Evolutionary conservation across 805 yeast genomes (phyloP).

Genomic region (Maudiozyma bulderi): DNA sequence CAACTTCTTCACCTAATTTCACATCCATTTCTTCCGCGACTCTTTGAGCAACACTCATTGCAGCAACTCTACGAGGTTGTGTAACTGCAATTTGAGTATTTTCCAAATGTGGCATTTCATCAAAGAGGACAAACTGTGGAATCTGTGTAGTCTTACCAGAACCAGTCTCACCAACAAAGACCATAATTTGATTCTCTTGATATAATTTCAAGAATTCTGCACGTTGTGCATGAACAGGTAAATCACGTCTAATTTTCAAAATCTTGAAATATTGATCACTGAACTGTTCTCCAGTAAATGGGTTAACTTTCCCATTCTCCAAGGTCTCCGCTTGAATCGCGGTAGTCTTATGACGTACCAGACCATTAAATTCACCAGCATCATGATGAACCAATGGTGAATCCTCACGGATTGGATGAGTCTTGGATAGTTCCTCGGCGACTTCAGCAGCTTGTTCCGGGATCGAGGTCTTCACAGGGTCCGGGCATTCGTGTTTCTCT

Average conservation of each 20-base stretch:
- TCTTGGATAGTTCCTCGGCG: slow-evolving; percentile 45
- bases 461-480: slow-evolving; percentile 38
- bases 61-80: slow-evolving; percentile 95
- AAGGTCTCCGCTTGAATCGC: slow-evolving; percentile 50
- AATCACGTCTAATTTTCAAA: slow-evolving; percentile 64
- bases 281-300: slow-evolving; percentile 65
- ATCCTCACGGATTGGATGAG: slow-evolving; percentile 38
- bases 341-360: slow-evolving; percentile 55
- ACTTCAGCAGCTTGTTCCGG: slow-evolving; percentile 61
- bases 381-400: slow-evolving; percentile 45
- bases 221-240: slow-evolving; percentile 92
- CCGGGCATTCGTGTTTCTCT: slow-evolving; percentile 18
- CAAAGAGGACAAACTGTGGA: slow-evolving; percentile 86
- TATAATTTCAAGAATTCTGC: slow-evolving; percentile 77
- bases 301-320: slow-evolving; percentile 54
- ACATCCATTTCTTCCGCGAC: slow-evolving; percentile 98
- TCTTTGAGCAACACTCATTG: slow-evolving; percentile 96
- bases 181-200: slow-evolving; percentile 88
- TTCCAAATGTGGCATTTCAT: slow-evolving; percentile 80
- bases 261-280: slow-evolving; percentile 67
- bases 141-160: slow-evolving; percentile 98
- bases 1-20: slow-evolving; percentile 84
- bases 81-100: slow-evolving; percentile 92
- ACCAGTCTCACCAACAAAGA: slow-evolving; percentile 98
- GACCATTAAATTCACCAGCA: slow-evolving; percentile 51